These are phyloP conservation scores for Xylaria grammica DNA, from an alignment of 495 filamentous ascomycete genomes.

Conservation along the genomic window DNA sequence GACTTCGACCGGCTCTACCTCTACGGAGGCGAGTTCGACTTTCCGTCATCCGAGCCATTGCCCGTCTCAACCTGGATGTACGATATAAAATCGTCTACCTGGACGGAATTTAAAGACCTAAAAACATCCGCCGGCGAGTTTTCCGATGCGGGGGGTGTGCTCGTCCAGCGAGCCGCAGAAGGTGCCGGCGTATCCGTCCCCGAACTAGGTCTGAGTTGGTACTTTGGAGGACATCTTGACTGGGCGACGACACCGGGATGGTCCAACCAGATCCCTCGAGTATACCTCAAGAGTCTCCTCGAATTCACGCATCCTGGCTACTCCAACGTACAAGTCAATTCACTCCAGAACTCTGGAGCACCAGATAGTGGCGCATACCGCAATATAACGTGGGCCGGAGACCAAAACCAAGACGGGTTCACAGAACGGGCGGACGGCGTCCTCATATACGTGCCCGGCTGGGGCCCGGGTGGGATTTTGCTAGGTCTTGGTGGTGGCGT, in stretches of 20 bases:
- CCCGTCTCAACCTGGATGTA: constrained; percentile 71
- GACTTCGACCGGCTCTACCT: constrained; percentile 68
- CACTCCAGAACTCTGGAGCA: constrained; percentile 56
- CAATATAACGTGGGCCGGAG: constrained; percentile 72
- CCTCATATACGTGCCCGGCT: constrained; percentile 73
- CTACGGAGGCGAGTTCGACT: constrained; percentile 74
- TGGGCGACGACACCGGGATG: constrained; percentile 71
- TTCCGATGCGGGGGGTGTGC: constrained; percentile 55
- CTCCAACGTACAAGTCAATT: constrained; percentile 60
- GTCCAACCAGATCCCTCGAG: constrained; percentile 61
- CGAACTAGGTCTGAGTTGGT: constrained; percentile 70
- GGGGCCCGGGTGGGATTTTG: constrained; percentile 71
- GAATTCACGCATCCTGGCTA: constrained; percentile 75
- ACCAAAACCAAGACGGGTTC: constrained; percentile 67
- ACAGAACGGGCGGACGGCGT: constrained; percentile 74
- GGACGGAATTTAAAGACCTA: constrained; percentile 64
- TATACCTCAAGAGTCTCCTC: constrained; percentile 75
- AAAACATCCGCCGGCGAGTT: constrained; percentile 62
- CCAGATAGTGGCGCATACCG: constrained; percentile 62
- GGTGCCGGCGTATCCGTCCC: constrained; percentile 72
- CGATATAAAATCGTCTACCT: constrained; percentile 58
- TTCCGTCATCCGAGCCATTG: constrained; percentile 55
- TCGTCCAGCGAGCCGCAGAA: constrained; percentile 69
- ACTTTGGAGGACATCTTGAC: constrained; percentile 78
- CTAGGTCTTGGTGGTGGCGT: constrained; percentile 70